A percentile compares a stretch with the other conserved stretches of the same genome.
These are phyloP conservation scores for Monilinia fructicola DNA, from an alignment of 2,329 filamentous ascomycete genomes.

Conservation along the genomic window DNA sequence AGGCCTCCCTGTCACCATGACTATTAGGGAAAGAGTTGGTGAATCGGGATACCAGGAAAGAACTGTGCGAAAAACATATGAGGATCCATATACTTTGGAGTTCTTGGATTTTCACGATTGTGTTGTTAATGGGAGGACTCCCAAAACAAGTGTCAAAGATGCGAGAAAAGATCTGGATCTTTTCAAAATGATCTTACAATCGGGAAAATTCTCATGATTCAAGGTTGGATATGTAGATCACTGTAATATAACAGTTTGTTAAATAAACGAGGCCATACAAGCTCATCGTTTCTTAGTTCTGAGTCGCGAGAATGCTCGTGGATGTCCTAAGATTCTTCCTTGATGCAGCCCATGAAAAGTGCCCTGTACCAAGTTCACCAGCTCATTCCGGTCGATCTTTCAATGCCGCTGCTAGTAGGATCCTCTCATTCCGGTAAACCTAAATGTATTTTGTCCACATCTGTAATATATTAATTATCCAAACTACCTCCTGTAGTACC, in stretches of 20 bases:
- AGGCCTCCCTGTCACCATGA: slow-evolving; percentile 47
- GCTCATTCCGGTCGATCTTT: background rate
- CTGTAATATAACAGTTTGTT: background rate
- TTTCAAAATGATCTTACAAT: slow-evolving; percentile 30
- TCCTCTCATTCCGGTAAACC: background rate
- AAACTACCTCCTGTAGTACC: background rate
- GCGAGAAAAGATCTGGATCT: slow-evolving; percentile 32
- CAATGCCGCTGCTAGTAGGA: background rate
- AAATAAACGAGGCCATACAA: background rate
- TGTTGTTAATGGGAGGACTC: slow-evolving; percentile 33
- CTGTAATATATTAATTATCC: background rate
- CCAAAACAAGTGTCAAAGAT: slow-evolving; percentile 40
- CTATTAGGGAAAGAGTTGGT: slow-evolving; percentile 44
- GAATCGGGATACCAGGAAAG: slow-evolving; percentile 25
- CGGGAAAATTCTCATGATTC: slow-evolving; percentile 15
- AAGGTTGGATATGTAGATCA: background rate
- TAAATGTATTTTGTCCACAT: background rate
- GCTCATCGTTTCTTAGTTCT: no score
- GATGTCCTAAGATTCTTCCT: background rate
- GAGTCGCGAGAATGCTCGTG: background rate
- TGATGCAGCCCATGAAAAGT: background rate
- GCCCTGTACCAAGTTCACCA: background rate
- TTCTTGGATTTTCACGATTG: slow-evolving; percentile 41
- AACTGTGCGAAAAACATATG: slow-evolving; percentile 44
- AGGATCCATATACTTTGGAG: slow-evolving; percentile 45